Conservation (phyloP, 805 yeast species). For the Zygoascus flipseniorum region DNA sequence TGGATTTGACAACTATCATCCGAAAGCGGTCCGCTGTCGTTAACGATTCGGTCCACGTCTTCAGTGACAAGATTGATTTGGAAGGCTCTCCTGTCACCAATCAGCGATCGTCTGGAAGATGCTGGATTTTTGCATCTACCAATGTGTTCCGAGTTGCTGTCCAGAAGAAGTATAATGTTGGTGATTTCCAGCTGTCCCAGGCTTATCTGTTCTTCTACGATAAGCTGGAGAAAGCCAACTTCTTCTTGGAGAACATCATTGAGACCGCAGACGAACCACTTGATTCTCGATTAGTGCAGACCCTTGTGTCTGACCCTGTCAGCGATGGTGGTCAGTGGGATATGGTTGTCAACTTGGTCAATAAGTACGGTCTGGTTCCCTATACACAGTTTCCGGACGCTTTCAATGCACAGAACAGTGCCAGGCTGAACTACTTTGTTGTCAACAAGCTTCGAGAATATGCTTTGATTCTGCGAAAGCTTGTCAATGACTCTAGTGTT, state of each 20-base stretch:
- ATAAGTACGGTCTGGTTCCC: conserved; percentile 79
- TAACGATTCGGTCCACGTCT: conserved; percentile 25
- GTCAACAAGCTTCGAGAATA: conserved; percentile 69
- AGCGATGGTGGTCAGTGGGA: conserved; percentile 87
- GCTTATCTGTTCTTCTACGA: conserved; percentile 78
- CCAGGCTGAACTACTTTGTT: conserved; percentile 50
- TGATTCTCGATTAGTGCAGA: conserved; percentile 64
- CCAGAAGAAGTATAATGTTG: conserved; percentile 53
- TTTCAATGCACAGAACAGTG: conserved; percentile 45
- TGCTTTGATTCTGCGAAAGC: conserved; percentile 59
- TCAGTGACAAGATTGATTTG: conserved; percentile 36
- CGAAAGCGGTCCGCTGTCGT: conserved; percentile 11
- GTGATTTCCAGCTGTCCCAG: conserved; percentile 69
- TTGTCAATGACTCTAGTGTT: conserved; percentile 35
- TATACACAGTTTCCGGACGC: conserved; percentile 65
- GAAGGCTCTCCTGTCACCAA: conserved; percentile 65
- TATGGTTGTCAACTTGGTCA: conserved; percentile 69
- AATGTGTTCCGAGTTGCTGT: conserved; percentile 61
- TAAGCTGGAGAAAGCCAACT: conserved; percentile 77
- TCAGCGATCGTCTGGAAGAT: conserved; percentile 71
- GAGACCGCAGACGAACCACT: conserved; percentile 60
- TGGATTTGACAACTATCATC: conserved; percentile 36
- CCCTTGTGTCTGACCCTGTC: conserved; percentile 56
- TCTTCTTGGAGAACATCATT: conserved; percentile 65
- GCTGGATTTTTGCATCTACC: conserved; percentile 85